Evolutionary conservation across 129 eudicot genomes (phyloP).

Genomic region (Calendula officinalis): DNA sequence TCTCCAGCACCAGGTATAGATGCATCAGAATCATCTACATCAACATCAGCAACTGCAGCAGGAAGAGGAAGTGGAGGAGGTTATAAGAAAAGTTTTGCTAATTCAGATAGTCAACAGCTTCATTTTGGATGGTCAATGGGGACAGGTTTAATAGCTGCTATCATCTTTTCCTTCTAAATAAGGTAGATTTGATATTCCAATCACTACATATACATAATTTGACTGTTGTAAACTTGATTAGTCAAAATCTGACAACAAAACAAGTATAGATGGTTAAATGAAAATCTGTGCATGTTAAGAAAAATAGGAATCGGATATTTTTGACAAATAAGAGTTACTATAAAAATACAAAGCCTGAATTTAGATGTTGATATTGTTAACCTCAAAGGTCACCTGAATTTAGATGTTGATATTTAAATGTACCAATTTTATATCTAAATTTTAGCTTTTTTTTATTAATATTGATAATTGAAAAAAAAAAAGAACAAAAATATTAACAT

Average conservation of each 20-base stretch:
- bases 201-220: constrained; percentile 1
- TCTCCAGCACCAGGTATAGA: constrained; percentile 35
- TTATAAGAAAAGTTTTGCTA: constrained; percentile 21
- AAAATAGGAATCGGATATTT: too few species aligned
- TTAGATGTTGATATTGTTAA: too few species aligned
- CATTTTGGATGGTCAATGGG: constrained; percentile 29
- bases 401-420: too few species aligned
- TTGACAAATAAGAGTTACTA: too few species aligned
- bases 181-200: constrained; percentile 4
- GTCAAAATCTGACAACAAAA: background rate
- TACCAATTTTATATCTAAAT: too few species aligned
- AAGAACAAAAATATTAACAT: too few species aligned
- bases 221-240: constrained; percentile 6
- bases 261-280: background rate
- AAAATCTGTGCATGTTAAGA: background rate
- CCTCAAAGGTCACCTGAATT: too few species aligned
- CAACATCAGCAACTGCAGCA: constrained; percentile 19
- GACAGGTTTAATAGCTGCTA: constrained; percentile 21
- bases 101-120: constrained; percentile 29
- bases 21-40: constrained; percentile 18
- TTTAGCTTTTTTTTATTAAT: too few species aligned
- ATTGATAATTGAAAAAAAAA: too few species aligned
- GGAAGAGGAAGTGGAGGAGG: constrained; percentile 27
- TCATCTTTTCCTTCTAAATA: constrained; percentile 21
- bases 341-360: too few species aligned